Conservation (phyloP, 202 grass and related monocot species). For the Carex sylvatica region DNA sequence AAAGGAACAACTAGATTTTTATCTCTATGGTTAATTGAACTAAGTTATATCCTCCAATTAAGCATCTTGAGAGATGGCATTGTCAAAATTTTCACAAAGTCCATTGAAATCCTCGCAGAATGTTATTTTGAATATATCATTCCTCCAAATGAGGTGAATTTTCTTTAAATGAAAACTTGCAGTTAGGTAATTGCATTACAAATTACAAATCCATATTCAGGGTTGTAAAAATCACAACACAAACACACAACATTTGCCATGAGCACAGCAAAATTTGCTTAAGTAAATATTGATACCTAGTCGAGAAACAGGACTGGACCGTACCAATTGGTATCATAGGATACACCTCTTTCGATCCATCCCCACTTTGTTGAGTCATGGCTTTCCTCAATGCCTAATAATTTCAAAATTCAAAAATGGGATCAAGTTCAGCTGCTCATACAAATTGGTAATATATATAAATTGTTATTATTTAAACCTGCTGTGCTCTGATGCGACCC, state of each 20-base stretch:
- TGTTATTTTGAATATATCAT: neutral
- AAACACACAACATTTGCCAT: too few species aligned
- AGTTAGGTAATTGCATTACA: neutral
- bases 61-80: neutral
- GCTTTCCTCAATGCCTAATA: constrained; percentile 57
- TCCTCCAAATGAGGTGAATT: neutral
- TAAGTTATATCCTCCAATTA: neutral
- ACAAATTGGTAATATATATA: too few species aligned
- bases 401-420: neutral
- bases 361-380: constrained; percentile 35
- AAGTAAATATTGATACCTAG: constrained; percentile 45
- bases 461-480: constrained; percentile 31
- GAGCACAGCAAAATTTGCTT: neutral
- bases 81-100: neutral
- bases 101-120: neutral
- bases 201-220: neutral
- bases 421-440: neutral
- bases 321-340: constrained; percentile 69
- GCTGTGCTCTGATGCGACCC: constrained; percentile 66
- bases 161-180: neutral
- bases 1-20: neutral
- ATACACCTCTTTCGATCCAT: constrained; percentile 30
- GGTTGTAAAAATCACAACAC: too few species aligned
- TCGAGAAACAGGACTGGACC: constrained; percentile 80
- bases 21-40: neutral